Evolutionary conservation across 495 filamentous ascomycete species (phyloP), one percentile per base, ranked within the genome.

Genomic region (Penicillium salamii): DNA sequence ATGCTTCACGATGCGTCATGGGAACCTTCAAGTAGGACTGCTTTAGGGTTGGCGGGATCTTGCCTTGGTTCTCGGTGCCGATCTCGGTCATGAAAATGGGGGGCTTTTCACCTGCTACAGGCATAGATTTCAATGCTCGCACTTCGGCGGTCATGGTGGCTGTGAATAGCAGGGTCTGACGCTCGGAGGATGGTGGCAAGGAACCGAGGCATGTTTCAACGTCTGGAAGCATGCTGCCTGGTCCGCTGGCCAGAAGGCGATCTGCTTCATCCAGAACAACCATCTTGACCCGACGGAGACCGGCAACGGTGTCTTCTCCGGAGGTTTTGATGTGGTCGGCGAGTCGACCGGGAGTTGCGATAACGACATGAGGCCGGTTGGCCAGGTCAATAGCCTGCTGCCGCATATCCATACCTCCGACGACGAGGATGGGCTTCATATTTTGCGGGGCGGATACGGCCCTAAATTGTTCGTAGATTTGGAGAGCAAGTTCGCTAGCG

Each of bases 181-280:
- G 81, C 57, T 89, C 75, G 2, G 73, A 62, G 0, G 78, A 68
- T 0, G 90, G 81, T 1, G 93, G 92, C 1, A 97, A 80, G 2
- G 83, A 81, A 4, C 77, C 80, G 3, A 99, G 76, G 61, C 91
- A 96, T 37, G 86, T 89, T 59, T 91, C 90, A 2, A 99, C 80
- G 65, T 97, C 93, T 18, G 88, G 83, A n/a, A 96, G 76, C 91
- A 95, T 95, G 70, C 85, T 90, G 9, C 90, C 91, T 5, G 76
- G 74, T 26, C 81, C 84, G 20, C 82, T 77, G 20, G 88, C 81
- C 14, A 99, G 78, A 17, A 99, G 78, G 33, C 95, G 83, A 69
- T 99, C 93, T 19, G 93, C 93, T 76, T 99, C 93, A 69, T 99
- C 93, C 32, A 99, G 83, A 0, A 99, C 89, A 5, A 97, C 88